Percentiles rank a stretch among this genome's conserved stretches.
These are phyloP conservation scores for Silene conica DNA, from an alignment of 148 eudicot species.

Conservation along the genomic window DNA sequence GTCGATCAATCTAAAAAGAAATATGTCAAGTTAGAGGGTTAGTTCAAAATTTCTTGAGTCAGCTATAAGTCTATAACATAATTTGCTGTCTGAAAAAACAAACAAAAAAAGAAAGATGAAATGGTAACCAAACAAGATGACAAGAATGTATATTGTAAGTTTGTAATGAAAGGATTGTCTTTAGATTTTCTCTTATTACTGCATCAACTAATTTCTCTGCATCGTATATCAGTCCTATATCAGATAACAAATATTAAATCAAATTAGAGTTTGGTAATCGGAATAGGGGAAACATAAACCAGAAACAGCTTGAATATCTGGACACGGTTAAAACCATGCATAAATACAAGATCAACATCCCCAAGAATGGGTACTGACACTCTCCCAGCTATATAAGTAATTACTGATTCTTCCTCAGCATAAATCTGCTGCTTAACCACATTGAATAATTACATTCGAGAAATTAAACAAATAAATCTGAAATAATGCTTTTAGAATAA, in stretches of 20 bases:
- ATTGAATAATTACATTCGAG: not conserved
- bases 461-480: not conserved
- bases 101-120: too few species aligned
- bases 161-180: constrained; percentile 75
- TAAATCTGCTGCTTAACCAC: constrained; percentile 58
- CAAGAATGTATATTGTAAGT: too few species aligned
- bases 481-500: too few species aligned
- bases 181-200: constrained; percentile 51
- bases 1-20: too few species aligned
- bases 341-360: constrained; percentile 86
- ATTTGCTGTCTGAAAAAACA: too few species aligned
- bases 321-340: constrained; percentile 83
- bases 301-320: constrained; percentile 39
- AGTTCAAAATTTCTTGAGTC: too few species aligned
- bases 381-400: constrained; percentile 73
- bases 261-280: not conserved
- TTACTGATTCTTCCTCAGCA: constrained; percentile 64
- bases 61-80: too few species aligned
- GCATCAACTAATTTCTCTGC: constrained; percentile 71
- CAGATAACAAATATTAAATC: constrained; percentile 17
- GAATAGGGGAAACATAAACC: not conserved
- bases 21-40: too few species aligned
- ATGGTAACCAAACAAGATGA: too few species aligned
- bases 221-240: constrained; percentile 60
- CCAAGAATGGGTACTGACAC: constrained; percentile 88